Percentiles rank a stretch among this genome's conserved stretches.
Conservation (phyloP, 2,329 filamentous ascomycete species). For the Xylaria sp. region DNA sequence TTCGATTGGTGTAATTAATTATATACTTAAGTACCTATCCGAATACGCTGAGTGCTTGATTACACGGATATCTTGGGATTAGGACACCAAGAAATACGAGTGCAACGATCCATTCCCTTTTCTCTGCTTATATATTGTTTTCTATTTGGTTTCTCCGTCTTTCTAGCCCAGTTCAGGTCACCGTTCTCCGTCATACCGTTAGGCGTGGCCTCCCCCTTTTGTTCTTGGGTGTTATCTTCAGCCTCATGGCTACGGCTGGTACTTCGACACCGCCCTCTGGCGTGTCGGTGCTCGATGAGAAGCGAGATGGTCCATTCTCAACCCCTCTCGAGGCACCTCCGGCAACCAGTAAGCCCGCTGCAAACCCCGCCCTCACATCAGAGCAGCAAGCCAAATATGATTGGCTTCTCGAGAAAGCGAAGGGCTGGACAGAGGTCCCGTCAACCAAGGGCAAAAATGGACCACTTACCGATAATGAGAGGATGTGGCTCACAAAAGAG, state of each 20-base stretch:
- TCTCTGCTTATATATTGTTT: neutral
- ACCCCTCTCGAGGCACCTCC: conserved; percentile 66
- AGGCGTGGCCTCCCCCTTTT: neutral
- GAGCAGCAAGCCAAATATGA: conserved; percentile 87
- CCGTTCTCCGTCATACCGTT: neutral
- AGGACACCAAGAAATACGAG: too few species aligned
- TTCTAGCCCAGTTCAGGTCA: neutral
- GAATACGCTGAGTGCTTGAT: conserved; percentile 15
- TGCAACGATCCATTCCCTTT: neutral
- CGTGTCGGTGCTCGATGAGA: conserved; percentile 30
- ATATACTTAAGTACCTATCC: conserved; percentile 1
- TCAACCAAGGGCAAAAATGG: conserved; percentile 60
- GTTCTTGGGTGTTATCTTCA: neutral
- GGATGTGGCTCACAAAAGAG: conserved; percentile 88
- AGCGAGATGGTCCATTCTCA: conserved; percentile 42
- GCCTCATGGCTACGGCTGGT: conserved; percentile 18
- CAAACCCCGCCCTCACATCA: conserved; percentile 66
- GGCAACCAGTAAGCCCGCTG: conserved; percentile 60
- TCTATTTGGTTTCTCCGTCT: neutral
- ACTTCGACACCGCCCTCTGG: conserved; percentile 20
- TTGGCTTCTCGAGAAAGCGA: conserved; percentile 72
- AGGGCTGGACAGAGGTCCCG: conserved; percentile 72
- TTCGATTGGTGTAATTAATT: conserved; percentile 10
- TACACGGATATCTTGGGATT: too few species aligned
- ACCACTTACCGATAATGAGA: conserved; percentile 78